phyloP scores from a whole-genome alignment of 495 filamentous ascomycete species.

The Stereocaulon alpinum region DNA sequence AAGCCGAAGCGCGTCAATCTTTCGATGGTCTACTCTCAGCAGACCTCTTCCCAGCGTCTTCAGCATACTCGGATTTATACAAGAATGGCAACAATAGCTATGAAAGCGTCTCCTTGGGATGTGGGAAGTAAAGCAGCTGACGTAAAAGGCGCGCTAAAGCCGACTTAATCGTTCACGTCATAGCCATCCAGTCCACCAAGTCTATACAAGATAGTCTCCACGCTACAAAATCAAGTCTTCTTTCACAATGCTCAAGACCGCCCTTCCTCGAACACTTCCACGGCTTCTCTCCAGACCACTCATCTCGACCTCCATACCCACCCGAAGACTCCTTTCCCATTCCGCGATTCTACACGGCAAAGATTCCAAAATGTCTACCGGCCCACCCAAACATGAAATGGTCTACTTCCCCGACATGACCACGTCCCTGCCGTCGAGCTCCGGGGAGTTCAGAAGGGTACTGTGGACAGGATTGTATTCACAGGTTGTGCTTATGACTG shows the following conservation, averaged over 20 bases:
- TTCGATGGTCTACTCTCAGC: neutral
- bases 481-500: slow-evolving; percentile 54
- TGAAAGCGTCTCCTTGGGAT: neutral
- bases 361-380: slow-evolving; percentile 24
- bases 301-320: neutral
- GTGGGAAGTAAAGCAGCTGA: neutral
- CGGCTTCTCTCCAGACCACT: neutral
- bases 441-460: slow-evolving; percentile 49
- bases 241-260: slow-evolving; percentile 2
- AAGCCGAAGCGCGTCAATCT: too few relatives aligned
- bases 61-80: neutral
- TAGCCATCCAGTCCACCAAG: neutral
- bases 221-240: neutral
- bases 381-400: slow-evolving; percentile 47
- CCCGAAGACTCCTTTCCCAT: slow-evolving; percentile 16
- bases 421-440: slow-evolving; percentile 38
- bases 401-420: slow-evolving; percentile 46
- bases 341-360: slow-evolving; percentile 23
- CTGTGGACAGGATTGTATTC: slow-evolving; percentile 53
- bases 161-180: slow-evolving; percentile 9
- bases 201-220: neutral
- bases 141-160: slow-evolving; percentile 4
- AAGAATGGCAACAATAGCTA: neutral
- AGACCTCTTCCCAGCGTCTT: neutral
- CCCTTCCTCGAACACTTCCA: neutral